A percentile compares a stretch with the other conserved stretches of the same genome.
phyloP scores from a whole-genome alignment of 2,329 filamentous ascomycete species.

The Drechslerella dactyloides region DNA sequence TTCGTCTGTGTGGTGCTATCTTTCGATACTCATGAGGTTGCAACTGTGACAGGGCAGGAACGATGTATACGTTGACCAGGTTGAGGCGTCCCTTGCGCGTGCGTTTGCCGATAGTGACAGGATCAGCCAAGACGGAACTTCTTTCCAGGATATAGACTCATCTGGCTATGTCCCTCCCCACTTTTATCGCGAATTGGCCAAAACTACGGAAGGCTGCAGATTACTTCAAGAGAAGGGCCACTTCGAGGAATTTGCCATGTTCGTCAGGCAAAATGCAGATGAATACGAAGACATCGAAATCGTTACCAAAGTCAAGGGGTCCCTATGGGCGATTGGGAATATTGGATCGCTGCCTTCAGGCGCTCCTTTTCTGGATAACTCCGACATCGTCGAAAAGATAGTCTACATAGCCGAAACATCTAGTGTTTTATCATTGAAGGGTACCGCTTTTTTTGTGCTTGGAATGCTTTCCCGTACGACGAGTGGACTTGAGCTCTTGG shows the following conservation, averaged over 20 bases:
- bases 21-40: neutral
- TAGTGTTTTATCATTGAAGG: slow-evolving; percentile 87
- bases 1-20: too few relatives aligned
- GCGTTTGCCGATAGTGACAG: slow-evolving; percentile 69
- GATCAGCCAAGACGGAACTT: slow-evolving; percentile 65
- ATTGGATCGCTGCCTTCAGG: slow-evolving; percentile 98
- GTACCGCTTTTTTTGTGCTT: slow-evolving; percentile 94
- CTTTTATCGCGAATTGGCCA: slow-evolving; percentile 93
- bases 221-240: slow-evolving; percentile 91
- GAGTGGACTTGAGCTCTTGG: slow-evolving; percentile 88
- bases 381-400: slow-evolving; percentile 84
- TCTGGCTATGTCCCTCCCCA: slow-evolving; percentile 81
- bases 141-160: slow-evolving; percentile 62
- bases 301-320: slow-evolving; percentile 93
- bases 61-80: slow-evolving; percentile 90
- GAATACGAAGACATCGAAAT: slow-evolving; percentile 83
- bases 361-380: slow-evolving; percentile 88
- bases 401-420: slow-evolving; percentile 86
- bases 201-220: slow-evolving; percentile 89
- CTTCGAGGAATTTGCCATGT: slow-evolving; percentile 89
- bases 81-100: slow-evolving; percentile 92
- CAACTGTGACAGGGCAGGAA: slow-evolving; percentile 70
- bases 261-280: slow-evolving; percentile 85
- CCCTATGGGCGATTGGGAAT: slow-evolving; percentile 96
- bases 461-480: slow-evolving; percentile 89